Base-by-base conservation (phyloP, 305 asterid genomes). In the Nicotiana rustica region DNA sequence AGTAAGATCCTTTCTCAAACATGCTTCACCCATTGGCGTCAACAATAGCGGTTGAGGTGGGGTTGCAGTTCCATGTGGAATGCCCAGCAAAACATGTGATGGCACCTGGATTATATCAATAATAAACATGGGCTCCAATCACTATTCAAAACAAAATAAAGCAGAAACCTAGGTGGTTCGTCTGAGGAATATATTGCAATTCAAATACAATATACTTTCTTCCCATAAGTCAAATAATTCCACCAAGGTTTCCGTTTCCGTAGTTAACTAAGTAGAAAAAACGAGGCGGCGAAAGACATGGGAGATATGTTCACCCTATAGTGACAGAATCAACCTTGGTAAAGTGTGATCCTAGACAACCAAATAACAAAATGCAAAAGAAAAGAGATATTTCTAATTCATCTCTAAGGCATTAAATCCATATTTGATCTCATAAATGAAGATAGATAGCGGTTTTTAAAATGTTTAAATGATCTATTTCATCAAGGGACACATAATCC, bases 11-110 rank as follows among this genome's bases (percentile, higher is more conserved):
- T 88, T 89, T 87, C 97, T 89, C 89, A 92, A 85, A 91, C 99
- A 95, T 71, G 98, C 98, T 91, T 95, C 99, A 18, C 98, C 98
- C 91, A 90, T 86, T 5, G 98, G 97, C 21, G 93, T 91, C 90
- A 93, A 82, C 84, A 88, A 77, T 83, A 91, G 67, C 65, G 95
- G 91, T 84, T 88, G 90, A 38, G 65, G 67, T n/a, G 88, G 78
- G 83, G 84, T 87, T 36, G 82, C 85, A 66, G 89, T 86, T 56
- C 92, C 97, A 70, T 85, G 92, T 79, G 92, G 90, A 84, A 95
- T 86, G 2, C 97, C 98, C 85, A 95, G 83, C 81, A 95, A 68
- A 79, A 89, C 90, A 75, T 90, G 83, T 17, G 99, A 95, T 41
- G 97, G 97, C 81, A 93, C 98, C 99, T 95, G 90, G 60, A 69